Conservation (phyloP, 176 grass and related monocot species). For the Poa pratensis region DNA sequence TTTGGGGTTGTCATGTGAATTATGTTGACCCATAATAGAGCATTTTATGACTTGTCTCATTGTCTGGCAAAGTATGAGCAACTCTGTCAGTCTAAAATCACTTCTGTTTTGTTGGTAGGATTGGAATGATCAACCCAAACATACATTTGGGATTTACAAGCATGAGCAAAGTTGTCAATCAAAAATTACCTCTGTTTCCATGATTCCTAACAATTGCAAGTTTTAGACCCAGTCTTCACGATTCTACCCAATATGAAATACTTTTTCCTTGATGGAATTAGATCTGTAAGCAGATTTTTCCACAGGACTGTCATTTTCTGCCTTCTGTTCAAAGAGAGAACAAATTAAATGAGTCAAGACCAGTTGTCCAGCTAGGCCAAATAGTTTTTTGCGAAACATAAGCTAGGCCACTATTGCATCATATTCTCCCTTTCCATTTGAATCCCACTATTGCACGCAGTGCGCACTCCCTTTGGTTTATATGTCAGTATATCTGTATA, state of each 20-base stretch:
- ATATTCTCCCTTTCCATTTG: too few relatives aligned
- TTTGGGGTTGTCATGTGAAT: not conserved
- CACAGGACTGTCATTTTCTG: not conserved
- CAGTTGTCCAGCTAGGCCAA: not conserved
- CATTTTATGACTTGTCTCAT: not conserved
- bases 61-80: not conserved
- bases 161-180: not conserved
- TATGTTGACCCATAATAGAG: not conserved
- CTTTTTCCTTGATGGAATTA: too few relatives aligned
- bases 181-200: not conserved
- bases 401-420: too few relatives aligned
- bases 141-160: not conserved
- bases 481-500: not conserved
- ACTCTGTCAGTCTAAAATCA: not conserved
- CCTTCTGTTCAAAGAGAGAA: not conserved
- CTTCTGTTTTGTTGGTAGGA: not conserved
- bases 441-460: not conserved
- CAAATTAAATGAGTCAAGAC: not conserved
- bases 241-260: not conserved
- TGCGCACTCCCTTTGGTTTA: not conserved
- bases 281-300: too few relatives aligned
- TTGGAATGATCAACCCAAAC: not conserved
- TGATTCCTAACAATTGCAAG: not conserved
- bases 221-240: not conserved
- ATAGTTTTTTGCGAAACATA: too few relatives aligned